A percentile compares a stretch with the other conserved stretches of the same genome.
These are phyloP conservation scores for Lobulomyces angularis DNA, from an alignment of 192 early-diverging fungal species.

Conservation along the genomic window DNA sequence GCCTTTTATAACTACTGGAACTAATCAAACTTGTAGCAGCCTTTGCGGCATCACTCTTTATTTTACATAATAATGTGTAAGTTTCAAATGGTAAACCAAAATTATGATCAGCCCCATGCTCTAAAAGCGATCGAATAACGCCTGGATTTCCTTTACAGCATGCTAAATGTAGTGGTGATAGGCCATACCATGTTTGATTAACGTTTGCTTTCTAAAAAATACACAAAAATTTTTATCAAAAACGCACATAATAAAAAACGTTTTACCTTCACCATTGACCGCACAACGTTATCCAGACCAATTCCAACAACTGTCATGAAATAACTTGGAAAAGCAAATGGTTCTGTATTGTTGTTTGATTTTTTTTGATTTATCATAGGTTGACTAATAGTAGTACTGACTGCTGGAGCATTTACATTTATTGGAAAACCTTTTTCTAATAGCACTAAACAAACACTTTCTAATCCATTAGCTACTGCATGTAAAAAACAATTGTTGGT, in stretches of 20 bases:
- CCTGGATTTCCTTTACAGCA: constrained; percentile 16
- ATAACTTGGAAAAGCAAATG: constrained; percentile 31
- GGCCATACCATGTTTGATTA: constrained; percentile 34
- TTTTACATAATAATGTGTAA: constrained; percentile 23
- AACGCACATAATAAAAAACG: neutral
- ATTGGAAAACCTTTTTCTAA: constrained; percentile 42
- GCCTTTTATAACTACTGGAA: neutral
- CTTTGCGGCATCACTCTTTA: too few relatives aligned
- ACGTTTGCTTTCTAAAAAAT: constrained; percentile 21
- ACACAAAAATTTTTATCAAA: neutral
- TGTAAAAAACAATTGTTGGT: constrained; percentile 28
- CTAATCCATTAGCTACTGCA: constrained; percentile 33
- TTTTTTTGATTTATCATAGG: neutral
- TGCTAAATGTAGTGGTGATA: constrained; percentile 35
- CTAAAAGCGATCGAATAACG: constrained; percentile 25
- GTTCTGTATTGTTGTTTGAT: neutral
- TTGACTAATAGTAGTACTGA: neutral
- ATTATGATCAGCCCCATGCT: constrained; percentile 26
- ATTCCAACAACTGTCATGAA: constrained; percentile 34
- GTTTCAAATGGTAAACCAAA: constrained; percentile 15
- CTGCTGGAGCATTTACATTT: constrained; percentile 37
- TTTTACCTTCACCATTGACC: constrained; percentile 37
- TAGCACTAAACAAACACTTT: constrained; percentile 33
- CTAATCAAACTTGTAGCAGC: constrained; percentile 12
- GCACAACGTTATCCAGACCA: constrained; percentile 27